Conservation (phyloP, 2,329 filamentous ascomycete genomes). For the Aureobasidium sp. region DNA sequence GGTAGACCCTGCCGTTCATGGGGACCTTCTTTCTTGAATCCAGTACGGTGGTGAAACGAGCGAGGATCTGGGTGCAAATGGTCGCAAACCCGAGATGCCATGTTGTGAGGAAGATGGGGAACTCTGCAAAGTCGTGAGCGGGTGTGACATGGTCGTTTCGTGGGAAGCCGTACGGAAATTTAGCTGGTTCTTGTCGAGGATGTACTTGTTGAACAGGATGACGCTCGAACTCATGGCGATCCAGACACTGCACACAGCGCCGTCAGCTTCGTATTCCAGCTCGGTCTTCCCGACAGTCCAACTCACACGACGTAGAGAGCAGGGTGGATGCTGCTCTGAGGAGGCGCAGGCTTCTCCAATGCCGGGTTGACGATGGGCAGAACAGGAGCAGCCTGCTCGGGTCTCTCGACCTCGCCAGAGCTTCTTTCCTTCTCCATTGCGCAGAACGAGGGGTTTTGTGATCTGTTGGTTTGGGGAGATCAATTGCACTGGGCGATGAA, state of each 20-base stretch:
- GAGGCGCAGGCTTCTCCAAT: slow-evolving; percentile 60
- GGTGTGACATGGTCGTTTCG: slow-evolving; percentile 25
- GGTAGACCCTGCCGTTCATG: slow-evolving; percentile 91
- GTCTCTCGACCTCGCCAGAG: slow-evolving; percentile 67
- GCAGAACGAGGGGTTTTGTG: slow-evolving; percentile 24
- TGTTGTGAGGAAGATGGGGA: slow-evolving; percentile 81
- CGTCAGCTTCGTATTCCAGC: not conserved
- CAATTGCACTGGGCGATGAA: not conserved
- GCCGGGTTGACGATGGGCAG: slow-evolving; percentile 77
- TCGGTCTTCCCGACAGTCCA: not conserved
- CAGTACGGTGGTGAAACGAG: slow-evolving; percentile 79
- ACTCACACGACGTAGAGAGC: slow-evolving; percentile 72
- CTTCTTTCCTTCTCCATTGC: slow-evolving; percentile 74
- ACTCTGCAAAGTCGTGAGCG: slow-evolving; percentile 27
- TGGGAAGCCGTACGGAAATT: slow-evolving; percentile 64
- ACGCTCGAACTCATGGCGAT: slow-evolving; percentile 87
- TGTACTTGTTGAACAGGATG: slow-evolving; percentile 99
- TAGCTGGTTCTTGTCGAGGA: slow-evolving; percentile 63
- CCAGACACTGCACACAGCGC: slow-evolving; percentile 60
- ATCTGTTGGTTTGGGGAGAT: not conserved
- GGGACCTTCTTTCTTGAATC: slow-evolving; percentile 94
- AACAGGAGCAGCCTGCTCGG: slow-evolving; percentile 51
- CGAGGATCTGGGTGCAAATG: slow-evolving; percentile 87
- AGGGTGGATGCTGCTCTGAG: slow-evolving; percentile 64
- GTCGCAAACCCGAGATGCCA: slow-evolving; percentile 94